Conservation (phyloP, 2,329 filamentous ascomycete genomes). For the Onygenales sp. region DNA sequence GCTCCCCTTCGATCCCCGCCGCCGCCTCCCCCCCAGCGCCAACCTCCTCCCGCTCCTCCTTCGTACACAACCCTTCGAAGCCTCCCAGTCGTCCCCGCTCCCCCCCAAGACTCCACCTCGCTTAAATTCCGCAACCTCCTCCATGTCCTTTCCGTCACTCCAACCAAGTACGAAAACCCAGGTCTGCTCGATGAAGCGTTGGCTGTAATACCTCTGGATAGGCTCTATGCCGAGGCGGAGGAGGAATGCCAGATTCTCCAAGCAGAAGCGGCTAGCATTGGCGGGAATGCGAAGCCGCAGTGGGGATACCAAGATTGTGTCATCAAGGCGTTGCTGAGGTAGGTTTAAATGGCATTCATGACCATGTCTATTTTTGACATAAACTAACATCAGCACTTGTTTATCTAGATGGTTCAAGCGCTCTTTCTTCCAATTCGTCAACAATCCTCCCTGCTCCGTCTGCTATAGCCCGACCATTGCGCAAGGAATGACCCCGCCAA, state of each 20-base stretch:
- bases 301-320: conserved; percentile 99
- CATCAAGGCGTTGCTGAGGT: conserved; percentile 76
- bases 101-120: conserved; percentile 62
- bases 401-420: conserved; percentile 77
- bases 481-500: conserved; percentile 73
- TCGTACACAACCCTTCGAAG: conserved; percentile 37
- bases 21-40: background rate
- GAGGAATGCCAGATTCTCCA: conserved; percentile 83
- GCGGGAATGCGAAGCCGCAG: conserved; percentile 66
- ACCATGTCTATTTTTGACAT: conserved; percentile 5
- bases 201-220: conserved; percentile 73
- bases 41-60: background rate
- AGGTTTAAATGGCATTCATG: conserved; percentile 24
- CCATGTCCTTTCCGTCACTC: conserved; percentile 75
- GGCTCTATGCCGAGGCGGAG: conserved; percentile 87
- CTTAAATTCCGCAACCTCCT: conserved; percentile 74
- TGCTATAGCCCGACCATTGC: conserved; percentile 77
- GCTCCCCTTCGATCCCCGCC: conserved; percentile 16
- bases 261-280: conserved; percentile 81
- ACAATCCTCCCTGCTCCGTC: conserved; percentile 77
- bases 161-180: conserved; percentile 92
- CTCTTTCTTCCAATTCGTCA: conserved; percentile 92
- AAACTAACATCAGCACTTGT: conserved; percentile 10
- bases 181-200: conserved; percentile 88
- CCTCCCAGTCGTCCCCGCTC: conserved; percentile 63